Conservation (phyloP, 192 early-diverging fungal species). For the Geranomyces variabilis region DNA sequence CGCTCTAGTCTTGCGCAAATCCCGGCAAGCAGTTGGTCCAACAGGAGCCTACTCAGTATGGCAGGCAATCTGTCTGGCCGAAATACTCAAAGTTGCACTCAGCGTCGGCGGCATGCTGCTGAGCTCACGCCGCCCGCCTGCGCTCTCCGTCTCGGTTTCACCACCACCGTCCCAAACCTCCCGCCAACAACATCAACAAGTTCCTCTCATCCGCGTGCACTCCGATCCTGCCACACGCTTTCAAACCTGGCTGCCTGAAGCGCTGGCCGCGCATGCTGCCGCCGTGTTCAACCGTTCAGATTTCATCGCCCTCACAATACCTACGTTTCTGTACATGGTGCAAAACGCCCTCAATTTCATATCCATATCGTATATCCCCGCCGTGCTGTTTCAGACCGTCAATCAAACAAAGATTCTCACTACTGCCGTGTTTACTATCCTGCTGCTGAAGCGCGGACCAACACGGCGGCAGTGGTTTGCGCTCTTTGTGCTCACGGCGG, state of each 20-base stretch:
- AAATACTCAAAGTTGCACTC: conserved; percentile 1
- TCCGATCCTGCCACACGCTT: background rate
- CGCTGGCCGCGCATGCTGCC: background rate
- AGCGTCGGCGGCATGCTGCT: background rate
- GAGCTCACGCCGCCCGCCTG: background rate
- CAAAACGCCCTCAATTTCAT: conserved; percentile 11
- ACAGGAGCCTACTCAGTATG: conserved; percentile 5
- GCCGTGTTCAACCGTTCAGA: background rate
- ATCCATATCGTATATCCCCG: background rate
- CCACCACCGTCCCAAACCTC: background rate
- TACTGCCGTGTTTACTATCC: conserved; percentile 15
- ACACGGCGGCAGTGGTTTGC: conserved; percentile 14
- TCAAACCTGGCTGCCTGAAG: background rate
- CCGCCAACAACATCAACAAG: background rate
- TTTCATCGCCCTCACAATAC: conserved; percentile 2
- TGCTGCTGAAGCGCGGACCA: conserved; percentile 2
- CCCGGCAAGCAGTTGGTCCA: background rate
- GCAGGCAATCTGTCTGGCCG: conserved; percentile 6
- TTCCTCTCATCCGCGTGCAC: background rate
- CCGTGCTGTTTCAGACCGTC: conserved; percentile 7
- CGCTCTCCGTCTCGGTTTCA: background rate
- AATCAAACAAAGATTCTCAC: conserved; percentile 21
- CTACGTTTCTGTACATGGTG: conserved; percentile 7
- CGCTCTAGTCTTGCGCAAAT: conserved; percentile 1
- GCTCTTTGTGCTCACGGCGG: background rate